A percentile compares a stretch with the other conserved stretches of the same genome.
Evolutionary conservation across 192 early-diverging fungal genomes (phyloP).

Genomic region (Coemansia sp.): DNA sequence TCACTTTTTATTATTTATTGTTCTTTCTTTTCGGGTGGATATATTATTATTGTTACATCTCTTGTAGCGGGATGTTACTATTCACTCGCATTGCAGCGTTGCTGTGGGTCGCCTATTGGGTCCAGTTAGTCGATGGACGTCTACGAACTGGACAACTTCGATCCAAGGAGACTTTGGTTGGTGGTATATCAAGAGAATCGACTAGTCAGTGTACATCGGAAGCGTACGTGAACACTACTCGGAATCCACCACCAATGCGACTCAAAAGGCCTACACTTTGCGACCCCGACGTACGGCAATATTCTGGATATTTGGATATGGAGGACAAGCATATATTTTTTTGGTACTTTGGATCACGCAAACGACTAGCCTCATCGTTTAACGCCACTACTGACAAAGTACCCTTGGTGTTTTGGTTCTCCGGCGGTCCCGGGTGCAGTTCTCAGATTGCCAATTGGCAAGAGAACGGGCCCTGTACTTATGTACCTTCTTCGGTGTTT

Average conservation of each 20-base stretch:
- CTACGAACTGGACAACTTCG: neutral
- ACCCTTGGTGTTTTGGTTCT: slow-evolving; percentile 74
- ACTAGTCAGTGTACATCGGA: slow-evolving; percentile 17
- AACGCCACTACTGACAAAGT: slow-evolving; percentile 50
- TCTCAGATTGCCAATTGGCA: slow-evolving; percentile 72
- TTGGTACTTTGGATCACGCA: slow-evolving; percentile 73
- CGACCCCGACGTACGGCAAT: slow-evolving; percentile 86
- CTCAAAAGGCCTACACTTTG: slow-evolving; percentile 73
- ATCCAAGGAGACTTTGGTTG: neutral
- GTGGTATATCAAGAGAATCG: neutral
- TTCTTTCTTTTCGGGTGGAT: neutral
- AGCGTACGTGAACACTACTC: neutral
- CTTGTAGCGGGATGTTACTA: neutral
- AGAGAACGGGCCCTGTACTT: slow-evolving; percentile 73
- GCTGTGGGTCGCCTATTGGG: neutral
- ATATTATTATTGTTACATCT: neutral
- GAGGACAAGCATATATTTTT: slow-evolving; percentile 61
- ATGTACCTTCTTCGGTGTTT: slow-evolving; percentile 19
- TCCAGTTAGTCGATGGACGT: neutral
- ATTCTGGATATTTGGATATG: slow-evolving; percentile 71
- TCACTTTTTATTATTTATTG: neutral
- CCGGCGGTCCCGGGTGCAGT: slow-evolving; percentile 76
- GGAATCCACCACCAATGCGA: slow-evolving; percentile 57
- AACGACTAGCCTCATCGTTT: slow-evolving; percentile 18
- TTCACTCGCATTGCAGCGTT: neutral